Evolutionary conservation across 306 rosid species (phyloP).

Genomic region (Inga laurina): DNA sequence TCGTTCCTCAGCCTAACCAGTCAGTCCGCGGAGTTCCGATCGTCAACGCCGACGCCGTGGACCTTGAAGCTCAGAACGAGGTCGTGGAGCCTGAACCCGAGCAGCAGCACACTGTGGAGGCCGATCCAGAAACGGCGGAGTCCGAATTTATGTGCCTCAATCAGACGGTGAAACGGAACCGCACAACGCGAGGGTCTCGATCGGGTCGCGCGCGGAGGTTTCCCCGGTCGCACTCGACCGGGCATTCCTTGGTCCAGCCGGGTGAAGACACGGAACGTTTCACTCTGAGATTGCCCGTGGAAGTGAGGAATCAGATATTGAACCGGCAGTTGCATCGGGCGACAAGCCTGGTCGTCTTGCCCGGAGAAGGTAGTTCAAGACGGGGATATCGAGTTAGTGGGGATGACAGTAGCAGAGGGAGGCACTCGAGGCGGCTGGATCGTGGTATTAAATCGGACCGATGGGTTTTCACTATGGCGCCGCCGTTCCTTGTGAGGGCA

Average conservation of each 20-base stretch:
- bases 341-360: constrained; percentile 65
- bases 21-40: constrained; percentile 21
- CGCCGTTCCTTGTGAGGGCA: constrained; percentile 70
- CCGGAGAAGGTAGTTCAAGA: constrained; percentile 60
- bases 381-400: constrained; percentile 60
- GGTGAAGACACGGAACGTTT: constrained; percentile 84
- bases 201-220: constrained; percentile 55
- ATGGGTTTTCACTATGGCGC: constrained; percentile 76
- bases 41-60: background rate
- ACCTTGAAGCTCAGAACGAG: constrained; percentile 54
- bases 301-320: constrained; percentile 65
- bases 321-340: constrained; percentile 64
- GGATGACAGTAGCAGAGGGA: constrained; percentile 66
- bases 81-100: constrained; percentile 11
- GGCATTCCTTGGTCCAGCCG: constrained; percentile 79
- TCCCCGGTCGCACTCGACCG: constrained; percentile 87
- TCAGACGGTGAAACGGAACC: constrained; percentile 60
- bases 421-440: constrained; percentile 50
- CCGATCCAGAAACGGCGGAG: background rate
- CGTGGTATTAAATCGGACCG: constrained; percentile 65
- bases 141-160: constrained; percentile 28
- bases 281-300: constrained; percentile 72
- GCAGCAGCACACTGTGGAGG: background rate
- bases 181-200: constrained; percentile 45
- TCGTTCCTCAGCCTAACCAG: constrained; percentile 61